Evolutionary conservation across 495 filamentous ascomycete genomes (phyloP), one percentile per base, ranked within the genome.

Genomic region (Neurospora discreta): DNA sequence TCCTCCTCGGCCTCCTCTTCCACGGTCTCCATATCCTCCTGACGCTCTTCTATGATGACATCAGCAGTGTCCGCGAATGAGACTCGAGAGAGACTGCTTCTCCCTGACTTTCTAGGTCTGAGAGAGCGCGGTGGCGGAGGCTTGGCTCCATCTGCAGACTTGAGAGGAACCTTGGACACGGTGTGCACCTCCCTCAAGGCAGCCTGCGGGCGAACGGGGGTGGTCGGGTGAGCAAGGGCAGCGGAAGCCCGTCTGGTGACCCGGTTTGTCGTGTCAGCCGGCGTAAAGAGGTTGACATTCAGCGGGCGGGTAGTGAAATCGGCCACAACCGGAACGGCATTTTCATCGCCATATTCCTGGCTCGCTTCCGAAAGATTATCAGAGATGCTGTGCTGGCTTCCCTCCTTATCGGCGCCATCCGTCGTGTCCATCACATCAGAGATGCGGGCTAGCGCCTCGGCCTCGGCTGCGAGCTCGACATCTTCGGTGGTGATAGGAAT

Each of bases 91-190:
- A 75, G 88, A 78, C 83, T 91, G 81, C 75, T 65, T 33, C 52
- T 65, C 7, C 52, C 52, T 6, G 52, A 65, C 52, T 65, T 65
- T 18, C 52, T 65, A 65, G 52, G 26, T 18, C 52, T 65, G 52
- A 65, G 26, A 18, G 52, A 65, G 18, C 52, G 52, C 15, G 52
- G 52, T 33, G 79, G 70, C 68, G 87, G 76, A 4, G 90, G 88
- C 3, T 86, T 88, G 1, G 87, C 84, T 1, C 91, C 85, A 18
- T 89, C 90, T 58, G 88, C 89, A 0, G 88, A 84, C 79, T 91
- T 92, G 36, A 94, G 80, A 5, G 92, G 91, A 1, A 94, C 90
- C 81, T 93, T 94, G 16, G 89, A 90, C 0, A 91, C 87, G 0
- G 91, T 94, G 76, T 92, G 89, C 71, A 90, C 84, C 16, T 87